Evolutionary conservation across 768 basidiomycete genomes (phyloP).

Genomic region (Suillus subluteus): DNA sequence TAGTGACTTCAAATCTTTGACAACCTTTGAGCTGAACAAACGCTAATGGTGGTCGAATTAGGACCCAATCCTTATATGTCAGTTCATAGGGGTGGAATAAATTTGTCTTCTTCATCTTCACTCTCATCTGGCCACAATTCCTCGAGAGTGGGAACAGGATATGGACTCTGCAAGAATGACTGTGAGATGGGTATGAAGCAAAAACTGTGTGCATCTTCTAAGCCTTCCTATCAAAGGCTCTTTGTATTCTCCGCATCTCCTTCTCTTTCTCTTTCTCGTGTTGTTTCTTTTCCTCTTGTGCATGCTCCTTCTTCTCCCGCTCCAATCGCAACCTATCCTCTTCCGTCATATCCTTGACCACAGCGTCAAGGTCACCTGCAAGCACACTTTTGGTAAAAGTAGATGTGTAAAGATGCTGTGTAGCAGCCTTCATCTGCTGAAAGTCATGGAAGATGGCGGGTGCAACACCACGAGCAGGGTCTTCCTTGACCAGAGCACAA

Average conservation of each 20-base stretch:
- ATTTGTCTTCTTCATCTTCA: constrained; percentile 19
- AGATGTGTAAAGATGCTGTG: constrained; percentile 34
- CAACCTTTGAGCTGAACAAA: too few relatives aligned
- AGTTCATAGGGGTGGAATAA: constrained; percentile 9
- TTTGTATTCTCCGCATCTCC: constrained; percentile 6
- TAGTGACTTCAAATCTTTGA: too few relatives aligned
- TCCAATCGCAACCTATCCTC: background rate
- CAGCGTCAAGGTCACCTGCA: constrained; percentile 30
- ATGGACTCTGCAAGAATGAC: constrained; percentile 8
- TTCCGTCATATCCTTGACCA: constrained; percentile 34
- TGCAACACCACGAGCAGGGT: constrained; percentile 14
- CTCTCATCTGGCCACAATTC: constrained; percentile 17
- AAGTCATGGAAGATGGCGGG: constrained; percentile 28
- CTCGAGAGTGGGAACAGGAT: constrained; percentile 18
- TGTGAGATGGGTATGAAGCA: constrained; percentile 23
- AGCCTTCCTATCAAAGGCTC: constrained; percentile 4
- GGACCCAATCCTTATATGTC: too few relatives aligned
- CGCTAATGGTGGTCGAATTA: too few relatives aligned
- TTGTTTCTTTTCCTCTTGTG: background rate
- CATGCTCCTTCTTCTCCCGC: constrained; percentile 21
- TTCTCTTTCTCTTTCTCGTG: constrained; percentile 11
- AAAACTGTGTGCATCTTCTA: background rate
- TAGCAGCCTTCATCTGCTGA: constrained; percentile 28
- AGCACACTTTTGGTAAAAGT: constrained; percentile 31
- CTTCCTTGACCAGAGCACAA: constrained; percentile 26